Conservation (phyloP, 1,139 yeast genomes). For the Taphrina betulina region DNA sequence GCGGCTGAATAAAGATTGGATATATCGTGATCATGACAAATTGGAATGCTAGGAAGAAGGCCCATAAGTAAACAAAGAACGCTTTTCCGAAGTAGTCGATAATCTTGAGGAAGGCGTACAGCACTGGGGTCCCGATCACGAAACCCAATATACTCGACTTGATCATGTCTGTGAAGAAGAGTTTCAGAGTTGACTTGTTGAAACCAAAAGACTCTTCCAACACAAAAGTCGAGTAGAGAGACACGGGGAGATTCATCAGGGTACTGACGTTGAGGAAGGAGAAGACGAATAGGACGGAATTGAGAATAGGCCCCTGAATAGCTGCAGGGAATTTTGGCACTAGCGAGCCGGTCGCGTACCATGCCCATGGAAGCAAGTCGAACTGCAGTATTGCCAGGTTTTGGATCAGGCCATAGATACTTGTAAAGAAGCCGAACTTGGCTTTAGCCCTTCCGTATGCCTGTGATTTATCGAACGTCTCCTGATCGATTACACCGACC, state of each 20-base stretch:
- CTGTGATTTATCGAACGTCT: slow-evolving; percentile 75
- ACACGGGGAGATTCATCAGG: slow-evolving; percentile 61
- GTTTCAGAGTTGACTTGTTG: slow-evolving; percentile 70
- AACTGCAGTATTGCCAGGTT: slow-evolving; percentile 59
- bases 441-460: slow-evolving; percentile 81
- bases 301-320: slow-evolving; percentile 52
- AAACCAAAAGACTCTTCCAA: slow-evolving; percentile 91
- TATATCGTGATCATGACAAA: slow-evolving; percentile 67
- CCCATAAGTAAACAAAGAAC: slow-evolving; percentile 76
- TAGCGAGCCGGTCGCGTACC: slow-evolving; percentile 56
- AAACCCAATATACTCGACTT: slow-evolving; percentile 59
- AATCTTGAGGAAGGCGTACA: slow-evolving; percentile 75
- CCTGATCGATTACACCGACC: slow-evolving; percentile 57
- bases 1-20: slow-evolving; percentile 85
- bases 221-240: slow-evolving; percentile 77
- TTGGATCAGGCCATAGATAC: slow-evolving; percentile 55
- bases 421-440: slow-evolving; percentile 61
- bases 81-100: slow-evolving; percentile 74
- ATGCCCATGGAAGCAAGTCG: slow-evolving; percentile 67
- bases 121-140: slow-evolving; percentile 67
- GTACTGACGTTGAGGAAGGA: slow-evolving; percentile 53
- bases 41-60: slow-evolving; percentile 68
- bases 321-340: slow-evolving; percentile 46
- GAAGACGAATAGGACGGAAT: slow-evolving; percentile 64
- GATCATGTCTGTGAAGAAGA: slow-evolving; percentile 71